Evolutionary conservation across 495 filamentous ascomycete genomes (phyloP), one percentile per base, ranked within the genome.

Genomic region (Penicillium cinerascens): DNA sequence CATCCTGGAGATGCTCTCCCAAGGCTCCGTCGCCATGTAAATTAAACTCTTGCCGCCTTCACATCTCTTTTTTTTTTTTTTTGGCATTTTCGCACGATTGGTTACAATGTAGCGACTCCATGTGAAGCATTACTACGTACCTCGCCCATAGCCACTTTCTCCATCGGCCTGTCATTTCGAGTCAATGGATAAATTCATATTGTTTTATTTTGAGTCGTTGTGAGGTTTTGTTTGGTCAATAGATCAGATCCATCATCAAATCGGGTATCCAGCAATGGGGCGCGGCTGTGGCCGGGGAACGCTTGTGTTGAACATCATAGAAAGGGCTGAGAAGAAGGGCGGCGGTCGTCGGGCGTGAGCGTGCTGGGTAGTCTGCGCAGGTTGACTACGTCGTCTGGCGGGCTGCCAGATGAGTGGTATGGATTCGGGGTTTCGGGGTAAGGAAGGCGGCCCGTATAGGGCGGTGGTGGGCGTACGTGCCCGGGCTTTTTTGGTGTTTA

Each of bases 231-330:
- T 35, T 46, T 37, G 23, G 41, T 39, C 41, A 46, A 39, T 47
- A 44, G 42, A 48, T 20, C 42, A 58, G 47, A 54, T 54, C 46
- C 54, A 52, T 40, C 45, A 53, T 52, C 55, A 63, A 65, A 73
- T 66, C 60, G 69, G 71, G 69, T 74, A 71, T 74, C 67, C 70
- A 69, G 65, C 67, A 69, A 59, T 58, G 52, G 53, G 44, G 44
- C 46, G 59, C 56, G 51, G 44, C 52, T 21, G 27, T 57, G 45
- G 49, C 50, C 54, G 47, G 45, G 49, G 52, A 64, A 59, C 54
- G 58, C 58, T 55, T 61, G 63, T 63, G 64, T 68, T 69, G 61
- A 63, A 65, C 56, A 59, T 60, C 17, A 57, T 54, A 42, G 44
- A 47, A 41, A 42, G 44, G 37, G 7, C n/a, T 48, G 21, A 29